Evolutionary conservation across 169 alveolate species (phyloP).

Genomic region (Plasmodium inui): DNA sequence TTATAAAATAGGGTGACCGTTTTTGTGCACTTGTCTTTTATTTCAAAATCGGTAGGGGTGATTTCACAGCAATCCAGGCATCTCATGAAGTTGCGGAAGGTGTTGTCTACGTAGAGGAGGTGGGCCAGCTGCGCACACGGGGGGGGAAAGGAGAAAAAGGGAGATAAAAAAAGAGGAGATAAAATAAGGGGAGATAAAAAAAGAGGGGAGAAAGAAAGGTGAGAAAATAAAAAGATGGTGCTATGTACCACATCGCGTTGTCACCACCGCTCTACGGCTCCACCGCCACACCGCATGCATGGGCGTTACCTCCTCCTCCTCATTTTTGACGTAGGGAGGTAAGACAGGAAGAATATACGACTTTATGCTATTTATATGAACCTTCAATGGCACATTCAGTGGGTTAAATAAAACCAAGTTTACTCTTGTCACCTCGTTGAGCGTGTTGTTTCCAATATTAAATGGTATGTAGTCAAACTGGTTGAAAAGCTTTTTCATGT

Average conservation of each 20-base stretch:
- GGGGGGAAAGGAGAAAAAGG: neutral
- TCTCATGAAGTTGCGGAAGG: constrained; percentile 64
- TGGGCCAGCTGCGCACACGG: constrained; percentile 27
- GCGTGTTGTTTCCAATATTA: constrained; percentile 56
- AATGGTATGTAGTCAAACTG: constrained; percentile 63
- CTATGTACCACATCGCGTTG: neutral
- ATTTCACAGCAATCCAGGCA: constrained; percentile 68
- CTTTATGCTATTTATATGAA: constrained; percentile 65
- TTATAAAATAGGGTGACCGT: constrained; percentile 53
- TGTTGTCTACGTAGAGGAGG: constrained; percentile 56
- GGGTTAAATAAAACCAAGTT: constrained; percentile 68
- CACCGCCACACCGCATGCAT: neutral
- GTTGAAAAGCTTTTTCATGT: constrained; percentile 57
- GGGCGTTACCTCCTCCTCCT: constrained; percentile 51
- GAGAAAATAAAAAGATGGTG: neutral
- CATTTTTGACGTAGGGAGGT: constrained; percentile 59
- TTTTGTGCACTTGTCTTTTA: constrained; percentile 37
- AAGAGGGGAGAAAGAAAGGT: neutral
- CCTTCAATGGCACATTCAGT: constrained; percentile 27
- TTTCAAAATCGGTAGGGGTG: constrained; percentile 36
- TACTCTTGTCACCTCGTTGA: constrained; percentile 45
- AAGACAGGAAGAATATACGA: constrained; percentile 64
- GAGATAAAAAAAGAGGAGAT: too few species aligned
- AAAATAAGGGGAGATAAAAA: neutral
- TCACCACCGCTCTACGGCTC: neutral